These are phyloP conservation scores for Calonectria hongkongensis DNA, from an alignment of 2,329 filamentous ascomycete species.

Conservation along the genomic window DNA sequence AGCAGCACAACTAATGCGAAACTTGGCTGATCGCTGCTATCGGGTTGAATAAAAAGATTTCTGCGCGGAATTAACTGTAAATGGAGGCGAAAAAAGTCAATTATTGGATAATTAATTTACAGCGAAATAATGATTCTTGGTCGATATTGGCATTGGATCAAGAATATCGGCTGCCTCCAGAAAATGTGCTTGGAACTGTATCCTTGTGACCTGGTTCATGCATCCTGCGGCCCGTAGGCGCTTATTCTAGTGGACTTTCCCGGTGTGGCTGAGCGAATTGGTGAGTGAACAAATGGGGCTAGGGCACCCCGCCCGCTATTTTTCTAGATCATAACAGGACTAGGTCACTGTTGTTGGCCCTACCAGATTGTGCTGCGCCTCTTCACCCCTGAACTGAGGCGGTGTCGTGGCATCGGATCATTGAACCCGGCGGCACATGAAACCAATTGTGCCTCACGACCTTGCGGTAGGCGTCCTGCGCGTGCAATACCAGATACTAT, in stretches of 20 bases:
- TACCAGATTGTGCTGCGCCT: not conserved
- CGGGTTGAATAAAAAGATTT: too few relatives aligned
- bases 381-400: not conserved
- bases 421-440: not conserved
- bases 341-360: not conserved
- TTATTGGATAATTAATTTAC: too few relatives aligned
- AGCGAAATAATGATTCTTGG: too few relatives aligned
- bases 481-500: not conserved
- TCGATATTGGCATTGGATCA: too few relatives aligned
- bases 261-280: not conserved
- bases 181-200: too few relatives aligned
- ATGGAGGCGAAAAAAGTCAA: too few relatives aligned
- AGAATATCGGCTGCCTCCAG: too few relatives aligned
- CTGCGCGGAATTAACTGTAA: too few relatives aligned
- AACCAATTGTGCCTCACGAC: not conserved
- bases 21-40: too few relatives aligned
- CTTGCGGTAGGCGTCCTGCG: not conserved
- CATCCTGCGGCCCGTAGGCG: not conserved
- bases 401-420: not conserved
- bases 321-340: too few relatives aligned
- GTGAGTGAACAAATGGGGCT: not conserved
- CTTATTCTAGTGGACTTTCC: not conserved
- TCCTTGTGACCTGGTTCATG: not conserved
- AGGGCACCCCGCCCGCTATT: not conserved
- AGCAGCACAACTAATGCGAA: too few relatives aligned